Evolutionary conservation across 768 basidiomycete genomes (phyloP), one percentile per base, ranked within the genome.

Genomic region (Mycena filopes): DNA sequence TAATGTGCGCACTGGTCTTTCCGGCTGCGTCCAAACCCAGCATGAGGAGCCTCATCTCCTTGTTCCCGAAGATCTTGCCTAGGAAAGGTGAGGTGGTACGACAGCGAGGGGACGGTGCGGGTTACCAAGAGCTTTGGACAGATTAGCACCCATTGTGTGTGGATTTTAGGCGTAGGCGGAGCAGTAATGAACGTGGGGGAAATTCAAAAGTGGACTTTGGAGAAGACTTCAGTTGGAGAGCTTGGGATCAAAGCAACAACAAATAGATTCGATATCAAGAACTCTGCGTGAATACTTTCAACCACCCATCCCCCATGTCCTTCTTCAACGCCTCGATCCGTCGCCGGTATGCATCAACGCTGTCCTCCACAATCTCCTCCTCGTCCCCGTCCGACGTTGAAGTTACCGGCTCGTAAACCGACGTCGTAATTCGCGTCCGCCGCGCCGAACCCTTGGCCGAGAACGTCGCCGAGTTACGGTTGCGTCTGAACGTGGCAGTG

Each of bases 31-130:
- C 97, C 71, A 99, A 85, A 45, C 97, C 97, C 72, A 98, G 83
- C 97, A 99, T 99, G 77, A 98, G 82, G 74, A 97, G 82, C 74
- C 96, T 84, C 97, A 99, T 99, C 86, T 99, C 97, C 87, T 96
- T 97, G 87, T 96, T 99, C 68, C 96, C 96, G 78, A 98, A 99
- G 72, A 98, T 83, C 83, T 92, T 94, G 76, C 88, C 95, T 97
- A 73, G 47, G 43, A 40, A 15, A 46, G 46, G 59, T 61, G 60
- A 67, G 54, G 62, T 65, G 62, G 58, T 55, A 60, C 60, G 59
- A 58, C 48, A 15, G 65, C 47, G 41, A 45, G 55, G 26, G 69
- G 18, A 36, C 47, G 50, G 58, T 26, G 8, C 40, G 56, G 63
- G 60, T 86, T 71, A 93, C 93, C 85, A 78, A 95, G 80, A 40